phyloP scores from a whole-genome alignment of 352 stramenopile genomes.

The Phytophthora sp. region DNA sequence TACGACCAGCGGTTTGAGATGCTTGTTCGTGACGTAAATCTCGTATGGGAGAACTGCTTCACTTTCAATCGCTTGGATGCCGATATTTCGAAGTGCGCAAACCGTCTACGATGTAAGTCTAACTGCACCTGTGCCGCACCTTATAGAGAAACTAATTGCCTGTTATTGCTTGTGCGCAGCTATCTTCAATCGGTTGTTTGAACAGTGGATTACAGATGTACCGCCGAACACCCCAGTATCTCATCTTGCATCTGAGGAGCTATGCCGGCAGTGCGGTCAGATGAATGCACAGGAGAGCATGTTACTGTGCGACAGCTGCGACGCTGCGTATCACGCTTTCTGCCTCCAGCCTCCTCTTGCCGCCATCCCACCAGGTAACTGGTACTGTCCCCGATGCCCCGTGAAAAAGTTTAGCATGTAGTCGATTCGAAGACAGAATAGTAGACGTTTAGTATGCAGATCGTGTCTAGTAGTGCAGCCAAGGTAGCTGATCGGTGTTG shows the following conservation, averaged over 20 bases:
- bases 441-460: constrained; percentile 48
- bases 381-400: constrained; percentile 82
- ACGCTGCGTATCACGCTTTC: constrained; percentile 85
- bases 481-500: too few species aligned
- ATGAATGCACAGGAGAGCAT: constrained; percentile 76
- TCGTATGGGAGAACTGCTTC: constrained; percentile 89
- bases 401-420: constrained; percentile 48
- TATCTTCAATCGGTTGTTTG: constrained; percentile 82
- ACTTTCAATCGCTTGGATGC: constrained; percentile 81
- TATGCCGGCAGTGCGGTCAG: constrained; percentile 68
- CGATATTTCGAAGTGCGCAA: constrained; percentile 82
- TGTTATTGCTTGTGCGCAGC: constrained; percentile 38
- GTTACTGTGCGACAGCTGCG: constrained; percentile 86
- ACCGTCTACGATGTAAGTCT: constrained; percentile 77
- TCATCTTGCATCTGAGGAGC: constrained; percentile 69
- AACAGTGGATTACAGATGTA: constrained; percentile 72
- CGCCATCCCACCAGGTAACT: constrained; percentile 73
- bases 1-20: constrained; percentile 68
- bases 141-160: constrained; percentile 6
- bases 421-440: constrained; percentile 6
- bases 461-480: constrained; percentile 26
- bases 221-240: constrained; percentile 53
- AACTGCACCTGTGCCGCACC: too few species aligned
- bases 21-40: constrained; percentile 68
- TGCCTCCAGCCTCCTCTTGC: constrained; percentile 70